Evolutionary conservation across 768 basidiomycete genomes (phyloP).

Genomic region (Mycena rosella): DNA sequence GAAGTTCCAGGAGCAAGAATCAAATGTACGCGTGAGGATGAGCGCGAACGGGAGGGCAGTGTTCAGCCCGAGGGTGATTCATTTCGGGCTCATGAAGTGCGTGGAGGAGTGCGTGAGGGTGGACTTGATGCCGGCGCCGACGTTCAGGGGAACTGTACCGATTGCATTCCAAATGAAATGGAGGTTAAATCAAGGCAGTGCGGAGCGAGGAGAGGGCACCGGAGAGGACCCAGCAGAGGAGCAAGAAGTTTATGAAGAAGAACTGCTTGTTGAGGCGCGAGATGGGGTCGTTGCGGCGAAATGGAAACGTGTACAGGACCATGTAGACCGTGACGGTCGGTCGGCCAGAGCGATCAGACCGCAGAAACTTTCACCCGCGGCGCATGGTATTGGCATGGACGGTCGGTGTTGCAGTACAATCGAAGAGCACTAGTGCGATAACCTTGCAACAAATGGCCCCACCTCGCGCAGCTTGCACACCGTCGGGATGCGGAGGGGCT

Average conservation of each 20-base stretch:
- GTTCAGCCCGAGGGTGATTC: constrained; percentile 28
- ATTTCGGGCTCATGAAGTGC: constrained; percentile 22
- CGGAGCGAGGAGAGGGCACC: constrained; percentile 1
- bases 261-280: constrained; percentile 34
- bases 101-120: background rate
- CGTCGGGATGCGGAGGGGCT: too few species aligned
- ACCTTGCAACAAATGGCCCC: too few species aligned
- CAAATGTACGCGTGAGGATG: constrained; percentile 22
- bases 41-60: constrained; percentile 27
- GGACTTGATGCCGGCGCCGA: constrained; percentile 7
- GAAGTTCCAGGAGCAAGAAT: background rate
- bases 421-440: too few species aligned
- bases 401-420: too few species aligned
- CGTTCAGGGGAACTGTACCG: constrained; percentile 25
- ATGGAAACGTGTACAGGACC: constrained; percentile 24
- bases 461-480: too few species aligned
- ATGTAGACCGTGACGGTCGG: constrained; percentile 35
- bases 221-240: constrained; percentile 31
- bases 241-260: constrained; percentile 32
- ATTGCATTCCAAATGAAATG: constrained; percentile 2
- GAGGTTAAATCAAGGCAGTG: too few species aligned
- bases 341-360: too few species aligned
- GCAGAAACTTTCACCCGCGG: too few species aligned
- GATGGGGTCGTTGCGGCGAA: background rate
- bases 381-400: too few species aligned